Conservation (phyloP, 495 filamentous ascomycete species). For the Penicillium paxilli region DNA sequence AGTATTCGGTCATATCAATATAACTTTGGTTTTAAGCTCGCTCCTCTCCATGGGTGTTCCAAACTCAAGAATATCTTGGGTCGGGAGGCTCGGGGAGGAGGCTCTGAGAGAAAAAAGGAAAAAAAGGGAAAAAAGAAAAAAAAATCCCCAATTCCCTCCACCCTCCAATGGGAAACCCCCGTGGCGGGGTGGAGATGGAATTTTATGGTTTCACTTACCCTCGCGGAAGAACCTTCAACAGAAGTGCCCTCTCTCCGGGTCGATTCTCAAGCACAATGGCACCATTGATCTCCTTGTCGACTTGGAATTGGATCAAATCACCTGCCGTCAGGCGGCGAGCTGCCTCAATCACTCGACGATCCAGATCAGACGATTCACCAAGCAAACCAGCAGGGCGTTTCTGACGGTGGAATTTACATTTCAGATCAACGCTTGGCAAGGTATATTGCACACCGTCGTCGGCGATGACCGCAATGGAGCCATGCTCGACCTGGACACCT, state of each 20-base stretch:
- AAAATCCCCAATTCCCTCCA: no score
- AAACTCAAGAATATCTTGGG: neutral
- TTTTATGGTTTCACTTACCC: constrained; percentile 60
- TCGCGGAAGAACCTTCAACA: constrained; percentile 83
- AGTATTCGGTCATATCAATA: constrained; percentile 17
- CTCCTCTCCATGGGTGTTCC: neutral
- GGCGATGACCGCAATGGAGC: constrained; percentile 78
- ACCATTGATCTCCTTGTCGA: constrained; percentile 84
- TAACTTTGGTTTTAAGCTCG: neutral
- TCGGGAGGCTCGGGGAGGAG: constrained; percentile 11
- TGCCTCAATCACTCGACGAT: constrained; percentile 58
- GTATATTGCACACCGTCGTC: constrained; percentile 92
- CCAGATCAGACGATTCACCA: constrained; percentile 69
- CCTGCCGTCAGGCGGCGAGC: constrained; percentile 67
- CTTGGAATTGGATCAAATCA: constrained; percentile 87
- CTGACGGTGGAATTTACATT: constrained; percentile 88
- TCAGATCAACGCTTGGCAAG: constrained; percentile 84
- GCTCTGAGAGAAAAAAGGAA: no score
- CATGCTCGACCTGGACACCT: constrained; percentile 87
- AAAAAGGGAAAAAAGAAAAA: constrained; percentile 6
- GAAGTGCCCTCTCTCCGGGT: constrained; percentile 57
- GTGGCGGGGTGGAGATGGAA: neutral
- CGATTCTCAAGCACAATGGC: constrained; percentile 88
- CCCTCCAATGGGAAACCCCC: no score
- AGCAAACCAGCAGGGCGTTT: constrained; percentile 71